Conservation (phyloP, 129 eudicot genomes). For the Ambrosia artemisiifolia region DNA sequence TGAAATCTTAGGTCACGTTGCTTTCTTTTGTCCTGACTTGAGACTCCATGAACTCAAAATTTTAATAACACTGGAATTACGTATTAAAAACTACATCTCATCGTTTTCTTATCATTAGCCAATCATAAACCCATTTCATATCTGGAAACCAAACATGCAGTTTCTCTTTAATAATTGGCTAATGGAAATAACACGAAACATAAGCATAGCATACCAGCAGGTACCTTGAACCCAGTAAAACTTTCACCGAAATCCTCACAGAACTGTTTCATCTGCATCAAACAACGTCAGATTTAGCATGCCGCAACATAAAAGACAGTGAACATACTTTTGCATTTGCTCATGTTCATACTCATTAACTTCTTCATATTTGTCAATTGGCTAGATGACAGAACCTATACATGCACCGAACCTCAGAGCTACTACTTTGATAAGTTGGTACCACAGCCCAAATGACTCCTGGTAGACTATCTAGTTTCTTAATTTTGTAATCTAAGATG, state of each 20-base stretch:
- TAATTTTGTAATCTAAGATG: not conserved
- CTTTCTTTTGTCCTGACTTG: not conserved
- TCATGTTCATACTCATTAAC: not conserved
- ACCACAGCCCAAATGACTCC: not conserved
- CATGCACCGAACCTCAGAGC: not conserved
- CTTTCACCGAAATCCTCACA: slow-evolving; percentile 78
- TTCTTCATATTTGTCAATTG: not conserved
- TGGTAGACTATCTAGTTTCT: not conserved
- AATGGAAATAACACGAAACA: slow-evolving; percentile 3
- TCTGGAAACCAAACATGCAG: not conserved
- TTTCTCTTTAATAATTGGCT: not conserved
- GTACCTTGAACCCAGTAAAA: slow-evolving; percentile 65
- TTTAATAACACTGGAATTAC: not conserved
- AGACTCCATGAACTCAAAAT: not conserved
- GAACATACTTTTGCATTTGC: not conserved
- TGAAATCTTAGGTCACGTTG: not conserved
- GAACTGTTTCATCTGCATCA: slow-evolving; percentile 62
- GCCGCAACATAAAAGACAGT: not conserved
- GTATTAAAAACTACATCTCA: not conserved
- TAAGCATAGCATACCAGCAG: slow-evolving; percentile 65
- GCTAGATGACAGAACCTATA: not conserved
- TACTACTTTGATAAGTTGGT: not conserved
- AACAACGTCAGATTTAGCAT: slow-evolving; percentile 9
- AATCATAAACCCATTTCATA: not conserved
- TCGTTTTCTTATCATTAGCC: not conserved